Base-by-base conservation (phyloP, 73 alveolate species). In the Paramecium bursaria region DNA sequence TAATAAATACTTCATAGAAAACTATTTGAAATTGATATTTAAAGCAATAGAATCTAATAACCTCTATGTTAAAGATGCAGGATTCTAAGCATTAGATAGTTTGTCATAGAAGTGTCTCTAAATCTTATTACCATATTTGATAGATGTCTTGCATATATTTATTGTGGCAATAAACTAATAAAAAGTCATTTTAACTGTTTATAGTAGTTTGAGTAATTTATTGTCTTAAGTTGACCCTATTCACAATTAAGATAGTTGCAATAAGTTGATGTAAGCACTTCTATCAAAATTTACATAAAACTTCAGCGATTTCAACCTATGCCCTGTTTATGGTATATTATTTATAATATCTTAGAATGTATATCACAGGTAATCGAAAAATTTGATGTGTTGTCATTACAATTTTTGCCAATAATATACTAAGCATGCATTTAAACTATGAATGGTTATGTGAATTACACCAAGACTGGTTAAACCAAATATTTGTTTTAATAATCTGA, bases 301-400 rank as follows among this genome's bases (percentile, higher is more conserved):
- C 44, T 67, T 67, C 13, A 67, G 21, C 44, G 55, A 42, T 14
- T 67, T 39, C 15, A 67, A 67, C 10, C 33, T 67, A 39, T 67
- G 82, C 44, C 82, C 82, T 4, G 25, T 67, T 7, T 67, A 67
- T 67, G 82, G 76, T 57, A 57, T 57, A 13, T 10, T 23, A 14
- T 30, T 13, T 1, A 11, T 30, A 1, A 11, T 57, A 0, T 11
- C 9, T 3, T 57, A 57, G 76, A 67, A 67, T 67, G 82, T 67
- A 39, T 67, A 25, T 2, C 82, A 19, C 60, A 31, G 21, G 82
- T 57, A 5, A 47, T 67, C 19, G 82, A 67, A 21, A 67, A 67
- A 67, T 67, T 67, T 22, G 54, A 42, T 39, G 17, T 21, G 27
- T 25, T 21, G 21, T 23, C 82, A 67, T 11, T 67, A 3, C 10